phyloP scores from a whole-genome alignment of 805 yeast genomes.

The Yarrowia sp. region DNA sequence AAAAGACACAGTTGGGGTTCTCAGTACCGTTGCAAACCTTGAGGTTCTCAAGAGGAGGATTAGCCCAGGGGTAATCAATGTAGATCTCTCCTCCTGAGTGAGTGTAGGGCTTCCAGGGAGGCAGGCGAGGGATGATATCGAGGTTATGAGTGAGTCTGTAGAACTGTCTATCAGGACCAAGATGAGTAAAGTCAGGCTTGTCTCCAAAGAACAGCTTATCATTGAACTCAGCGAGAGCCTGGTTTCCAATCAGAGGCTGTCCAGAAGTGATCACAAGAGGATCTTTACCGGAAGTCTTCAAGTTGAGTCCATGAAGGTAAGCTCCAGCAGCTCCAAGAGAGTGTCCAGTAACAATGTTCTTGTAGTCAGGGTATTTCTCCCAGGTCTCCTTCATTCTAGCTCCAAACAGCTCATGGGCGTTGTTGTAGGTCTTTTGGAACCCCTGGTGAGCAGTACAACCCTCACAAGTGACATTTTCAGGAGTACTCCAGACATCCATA shows the following conservation, averaged over 20 bases:
- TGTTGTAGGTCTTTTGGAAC: neutral
- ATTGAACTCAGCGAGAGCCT: constrained; percentile 3
- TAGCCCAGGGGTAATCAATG: neutral
- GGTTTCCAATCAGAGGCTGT: neutral
- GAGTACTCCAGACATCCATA: neutral
- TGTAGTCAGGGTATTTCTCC: neutral
- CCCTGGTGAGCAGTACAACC: neutral
- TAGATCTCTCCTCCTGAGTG: neutral
- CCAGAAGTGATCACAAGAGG: constrained; percentile 1
- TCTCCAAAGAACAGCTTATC: neutral
- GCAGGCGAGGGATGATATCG: neutral
- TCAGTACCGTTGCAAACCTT: neutral
- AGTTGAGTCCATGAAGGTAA: neutral
- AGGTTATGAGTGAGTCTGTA: neutral
- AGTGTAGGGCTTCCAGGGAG: neutral
- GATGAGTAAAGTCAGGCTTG: neutral
- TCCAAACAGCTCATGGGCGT: neutral
- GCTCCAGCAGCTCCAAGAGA: neutral
- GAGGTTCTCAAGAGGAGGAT: neutral
- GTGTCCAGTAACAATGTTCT: neutral
- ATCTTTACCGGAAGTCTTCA: neutral
- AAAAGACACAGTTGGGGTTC: neutral
- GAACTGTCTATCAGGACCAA: neutral
- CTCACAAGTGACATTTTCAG: neutral
- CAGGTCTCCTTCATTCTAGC: neutral